Evolutionary conservation across 1,284 basidiomycete genomes (phyloP), one percentile per base, ranked within the genome.

Genomic region (Bjerkandera adusta): DNA sequence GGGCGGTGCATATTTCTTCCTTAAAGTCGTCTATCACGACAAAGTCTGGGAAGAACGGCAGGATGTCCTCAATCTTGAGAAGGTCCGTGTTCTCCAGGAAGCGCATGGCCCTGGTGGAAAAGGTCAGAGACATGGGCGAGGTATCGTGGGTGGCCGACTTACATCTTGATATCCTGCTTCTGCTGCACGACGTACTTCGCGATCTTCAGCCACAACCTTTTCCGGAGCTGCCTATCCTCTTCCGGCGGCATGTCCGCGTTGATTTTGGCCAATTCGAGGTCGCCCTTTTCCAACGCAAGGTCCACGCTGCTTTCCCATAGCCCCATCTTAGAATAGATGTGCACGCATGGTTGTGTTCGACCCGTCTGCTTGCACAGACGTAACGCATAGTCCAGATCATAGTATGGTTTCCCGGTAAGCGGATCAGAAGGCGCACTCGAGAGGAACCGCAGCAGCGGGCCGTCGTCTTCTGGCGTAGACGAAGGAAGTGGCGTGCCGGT

Each of bases 21-120:
- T 99, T 99, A 79, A 99, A 99, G 63, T 98, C 95, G 65, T 99
- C 97, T 57, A 99, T 98, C 53, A 99, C 92, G 11, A 96, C 93
- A 67, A 99, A 99, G 69, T 99, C 96, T 2, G 97, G 96, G 83
- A 99, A 99, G 83, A 98, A 99, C 2, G 97, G 97, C 20, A 99
- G 71, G 45, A 99, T 96, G 63, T 99, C 97, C 66, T 99, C 97
- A 55, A 99, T 96, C 68, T 97, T 96, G 61, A 99, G 82, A 22
- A 98, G 70, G 58, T 94, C 88, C 0, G 96, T 97, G 50, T 91
- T 88, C 60, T 97, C 92, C 53, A 99, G 73, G 72, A 99, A 98
- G 27, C 79, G 82, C 92, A 99, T 98, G 13, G 96, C 97, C 43
- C 94, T 97, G 57, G 18, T 32, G 24, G 6, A 26, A 3, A n/a